phyloP scores from a whole-genome alignment of 1,139 yeast genomes.

The Suhomyces yuchorum region DNA sequence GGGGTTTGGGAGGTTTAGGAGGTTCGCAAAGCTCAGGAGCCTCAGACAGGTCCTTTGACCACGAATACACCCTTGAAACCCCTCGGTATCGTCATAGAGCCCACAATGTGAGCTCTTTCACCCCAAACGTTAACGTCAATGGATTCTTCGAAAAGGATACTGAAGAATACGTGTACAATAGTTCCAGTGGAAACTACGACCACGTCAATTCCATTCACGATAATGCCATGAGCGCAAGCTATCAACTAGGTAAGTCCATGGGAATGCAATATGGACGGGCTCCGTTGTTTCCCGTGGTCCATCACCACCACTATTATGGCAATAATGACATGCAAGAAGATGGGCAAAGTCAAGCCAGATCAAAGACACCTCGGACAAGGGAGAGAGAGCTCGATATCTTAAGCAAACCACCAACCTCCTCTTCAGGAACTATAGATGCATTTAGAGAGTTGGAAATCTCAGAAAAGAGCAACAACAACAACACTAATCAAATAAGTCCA shows the following conservation, averaged over 20 bases:
- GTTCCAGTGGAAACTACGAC: conserved; percentile 24
- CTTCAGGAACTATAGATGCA: neutral
- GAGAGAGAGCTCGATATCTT: neutral
- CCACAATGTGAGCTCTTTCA: conserved; percentile 24
- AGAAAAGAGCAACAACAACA: neutral
- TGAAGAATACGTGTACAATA: conserved; percentile 28
- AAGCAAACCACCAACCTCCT: neutral
- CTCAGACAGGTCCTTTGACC: conserved; percentile 1
- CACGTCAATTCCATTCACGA: conserved; percentile 1
- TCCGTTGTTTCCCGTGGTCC: conserved; percentile 8
- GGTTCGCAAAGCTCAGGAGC: neutral
- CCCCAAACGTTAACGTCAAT: conserved; percentile 23
- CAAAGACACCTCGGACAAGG: neutral
- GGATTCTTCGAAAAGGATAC: conserved; percentile 19
- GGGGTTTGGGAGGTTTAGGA: neutral
- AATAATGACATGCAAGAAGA: neutral
- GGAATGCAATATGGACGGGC: conserved; percentile 2
- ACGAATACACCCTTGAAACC: conserved; percentile 5
- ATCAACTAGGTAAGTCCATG: conserved; percentile 16
- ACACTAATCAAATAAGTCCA: neutral
- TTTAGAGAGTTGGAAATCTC: neutral
- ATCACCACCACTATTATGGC: conserved; percentile 14
- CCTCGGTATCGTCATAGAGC: conserved; percentile 1
- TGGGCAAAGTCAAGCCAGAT: neutral
- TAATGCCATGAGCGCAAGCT: conserved; percentile 17